Conservation (phyloP, 139 green algal species). For the Dunaliella sp. region DNA sequence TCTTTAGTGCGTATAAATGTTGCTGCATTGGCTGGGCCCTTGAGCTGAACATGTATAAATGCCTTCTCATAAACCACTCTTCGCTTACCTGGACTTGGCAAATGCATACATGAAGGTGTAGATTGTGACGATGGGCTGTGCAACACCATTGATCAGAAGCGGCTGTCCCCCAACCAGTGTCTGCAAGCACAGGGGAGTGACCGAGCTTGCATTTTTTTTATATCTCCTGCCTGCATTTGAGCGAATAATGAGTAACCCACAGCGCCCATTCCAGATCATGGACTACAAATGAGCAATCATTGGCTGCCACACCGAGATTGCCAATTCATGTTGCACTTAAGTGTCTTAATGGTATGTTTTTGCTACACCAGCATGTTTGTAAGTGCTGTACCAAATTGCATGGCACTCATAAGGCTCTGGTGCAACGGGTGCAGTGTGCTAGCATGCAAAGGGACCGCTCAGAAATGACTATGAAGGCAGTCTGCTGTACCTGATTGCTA, state of each 20-base stretch:
- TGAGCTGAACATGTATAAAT: neutral
- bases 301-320: neutral
- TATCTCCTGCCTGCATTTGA: no score
- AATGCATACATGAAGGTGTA: constrained; percentile 71
- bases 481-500: no score
- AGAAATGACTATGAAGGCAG: no score
- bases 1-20: neutral
- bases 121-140: constrained; percentile 83
- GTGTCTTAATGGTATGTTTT: no score
- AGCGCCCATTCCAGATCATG: neutral
- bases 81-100: neutral
- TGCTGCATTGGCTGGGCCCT: neutral
- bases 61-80: neutral
- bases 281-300: neutral
- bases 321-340: no score
- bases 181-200: constrained; percentile 31
- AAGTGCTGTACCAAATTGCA: neutral
- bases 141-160: constrained; percentile 89
- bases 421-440: neutral
- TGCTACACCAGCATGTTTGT: neutral
- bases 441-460: no score
- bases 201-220: neutral
- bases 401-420: neutral
- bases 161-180: constrained; percentile 84
- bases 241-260: no score